A percentile compares a stretch with the other conserved stretches of the same genome.
phyloP scores from a whole-genome alignment of 129 eudicot species.

The Flaveria brownii region DNA sequence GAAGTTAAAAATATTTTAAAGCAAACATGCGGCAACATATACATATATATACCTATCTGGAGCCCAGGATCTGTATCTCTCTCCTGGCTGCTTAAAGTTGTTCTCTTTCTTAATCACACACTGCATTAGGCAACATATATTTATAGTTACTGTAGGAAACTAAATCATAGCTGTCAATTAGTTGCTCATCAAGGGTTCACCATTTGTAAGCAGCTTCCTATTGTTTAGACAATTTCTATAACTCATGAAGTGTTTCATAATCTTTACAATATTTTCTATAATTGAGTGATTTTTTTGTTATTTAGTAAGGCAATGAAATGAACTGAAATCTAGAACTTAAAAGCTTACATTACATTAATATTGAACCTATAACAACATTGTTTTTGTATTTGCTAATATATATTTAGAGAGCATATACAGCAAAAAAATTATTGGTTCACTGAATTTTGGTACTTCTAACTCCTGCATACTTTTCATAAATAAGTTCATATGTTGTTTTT shows the following conservation, averaged over 20 bases:
- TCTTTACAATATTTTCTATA: too few relatives aligned
- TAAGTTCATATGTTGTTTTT: neutral
- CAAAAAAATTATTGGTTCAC: neutral
- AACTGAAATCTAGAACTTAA: too few relatives aligned
- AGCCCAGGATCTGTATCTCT: slow-evolving; percentile 75
- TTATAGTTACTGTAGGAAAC: neutral
- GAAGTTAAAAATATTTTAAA: neutral
- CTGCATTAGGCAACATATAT: slow-evolving; percentile 37
- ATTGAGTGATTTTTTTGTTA: too few relatives aligned
- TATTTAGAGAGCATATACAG: neutral
- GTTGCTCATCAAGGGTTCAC: neutral
- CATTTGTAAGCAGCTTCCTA: neutral
- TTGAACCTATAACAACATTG: too few relatives aligned
- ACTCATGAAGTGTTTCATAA: neutral
- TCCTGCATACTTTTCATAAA: neutral
- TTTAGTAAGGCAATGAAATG: too few relatives aligned
- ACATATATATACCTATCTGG: slow-evolving; percentile 59
- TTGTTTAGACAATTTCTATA: neutral
- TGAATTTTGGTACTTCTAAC: neutral
- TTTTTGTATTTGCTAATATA: neutral
- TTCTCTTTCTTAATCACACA: slow-evolving; percentile 73
- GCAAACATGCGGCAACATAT: neutral
- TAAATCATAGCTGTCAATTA: neutral
- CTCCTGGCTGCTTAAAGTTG: slow-evolving; percentile 92
- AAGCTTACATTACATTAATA: too few relatives aligned